Conservation (phyloP, 192 early-diverging fungal species). For the Thoreauomyces humboldtii region DNA sequence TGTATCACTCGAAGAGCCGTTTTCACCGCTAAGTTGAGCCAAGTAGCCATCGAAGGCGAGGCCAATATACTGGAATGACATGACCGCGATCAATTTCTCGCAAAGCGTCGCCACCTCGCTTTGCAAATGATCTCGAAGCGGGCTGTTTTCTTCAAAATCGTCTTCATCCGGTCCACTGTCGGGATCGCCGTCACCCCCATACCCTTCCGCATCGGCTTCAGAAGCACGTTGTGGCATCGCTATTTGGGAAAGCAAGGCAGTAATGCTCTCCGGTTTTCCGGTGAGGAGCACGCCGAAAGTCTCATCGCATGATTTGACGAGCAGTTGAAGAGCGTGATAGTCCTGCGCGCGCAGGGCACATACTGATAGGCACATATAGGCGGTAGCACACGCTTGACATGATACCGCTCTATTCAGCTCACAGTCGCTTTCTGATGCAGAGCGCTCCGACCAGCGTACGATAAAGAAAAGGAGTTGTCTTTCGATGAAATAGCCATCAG, state of each 20-base stretch:
- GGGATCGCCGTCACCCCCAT: constrained; percentile 14
- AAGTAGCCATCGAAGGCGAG: constrained; percentile 43
- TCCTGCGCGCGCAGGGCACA: constrained; percentile 27
- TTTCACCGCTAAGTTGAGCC: constrained; percentile 29
- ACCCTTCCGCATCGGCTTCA: constrained; percentile 39
- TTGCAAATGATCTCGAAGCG: constrained; percentile 20
- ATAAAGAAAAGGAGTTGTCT: constrained; percentile 47
- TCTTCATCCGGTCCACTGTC: constrained; percentile 39
- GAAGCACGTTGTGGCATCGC: constrained; percentile 23
- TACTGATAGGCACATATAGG: constrained; percentile 37
- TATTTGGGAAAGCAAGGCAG: constrained; percentile 38
- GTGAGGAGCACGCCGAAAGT: constrained; percentile 47
- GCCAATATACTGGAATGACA: constrained; percentile 38
- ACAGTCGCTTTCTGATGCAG: background rate
- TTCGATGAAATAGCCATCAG: too few relatives aligned
- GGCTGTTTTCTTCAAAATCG: constrained; percentile 25
- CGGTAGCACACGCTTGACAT: constrained; percentile 40
- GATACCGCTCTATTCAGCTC: constrained; percentile 11
- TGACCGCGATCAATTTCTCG: constrained; percentile 26
- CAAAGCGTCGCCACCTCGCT: constrained; percentile 7
- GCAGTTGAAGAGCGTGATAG: constrained; percentile 37
- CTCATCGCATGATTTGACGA: constrained; percentile 41
- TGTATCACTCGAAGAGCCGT: constrained; percentile 22
- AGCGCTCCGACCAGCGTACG: constrained; percentile 38
- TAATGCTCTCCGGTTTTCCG: constrained; percentile 36